Base-by-base conservation (phyloP, 371 early-diverging fungal genomes). In the Neoconidiobolus thromboides region DNA sequence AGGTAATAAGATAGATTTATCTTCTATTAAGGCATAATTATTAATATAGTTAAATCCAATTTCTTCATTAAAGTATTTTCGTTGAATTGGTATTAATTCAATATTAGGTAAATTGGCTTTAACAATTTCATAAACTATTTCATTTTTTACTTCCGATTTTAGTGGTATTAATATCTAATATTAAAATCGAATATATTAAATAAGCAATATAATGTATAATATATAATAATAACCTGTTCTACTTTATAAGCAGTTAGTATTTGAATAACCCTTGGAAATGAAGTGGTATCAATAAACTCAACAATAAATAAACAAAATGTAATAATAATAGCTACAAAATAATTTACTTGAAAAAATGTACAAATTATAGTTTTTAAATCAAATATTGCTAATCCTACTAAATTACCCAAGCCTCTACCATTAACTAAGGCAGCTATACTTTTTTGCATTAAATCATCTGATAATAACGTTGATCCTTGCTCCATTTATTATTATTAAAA, bases 51-150 rank as follows among this genome's bases (percentile, higher is more conserved):
- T 65, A 39, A 91, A 72, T 10, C 86, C 83, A 48, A 62, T 58
- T 0, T 68, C 64, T 48, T 81, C 83, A 59, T 77, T 80, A 67
- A 82, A 87, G 38, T 66, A 70, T 15, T 72, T 75, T 36, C 83
- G 71, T 2, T 75, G 63, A 10, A 81, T 54, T 2, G 78, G 66
- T 2, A 73, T 70, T 36, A 82, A 67, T 12, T 68, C 58, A 14
- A 67, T 64, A 43, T 66, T 62, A 0, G 78, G 74, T 48, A 78
- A 67, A 0, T 68, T 61, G 3, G 71, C 70, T 41, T 71, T 62
- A n/a, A 82, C 73, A n/a, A 68, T 65, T 42, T 72, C 57, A 43
- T 43, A 57, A 12, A 57, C 44, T 9, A 44, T 39, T 43, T 66
- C 39, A 65, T 63, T 10, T 82, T 62, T 44, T 75, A 77, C 37